Evolutionary conservation across 345 rosid species (phyloP).

Genomic region (Citrus medica): DNA sequence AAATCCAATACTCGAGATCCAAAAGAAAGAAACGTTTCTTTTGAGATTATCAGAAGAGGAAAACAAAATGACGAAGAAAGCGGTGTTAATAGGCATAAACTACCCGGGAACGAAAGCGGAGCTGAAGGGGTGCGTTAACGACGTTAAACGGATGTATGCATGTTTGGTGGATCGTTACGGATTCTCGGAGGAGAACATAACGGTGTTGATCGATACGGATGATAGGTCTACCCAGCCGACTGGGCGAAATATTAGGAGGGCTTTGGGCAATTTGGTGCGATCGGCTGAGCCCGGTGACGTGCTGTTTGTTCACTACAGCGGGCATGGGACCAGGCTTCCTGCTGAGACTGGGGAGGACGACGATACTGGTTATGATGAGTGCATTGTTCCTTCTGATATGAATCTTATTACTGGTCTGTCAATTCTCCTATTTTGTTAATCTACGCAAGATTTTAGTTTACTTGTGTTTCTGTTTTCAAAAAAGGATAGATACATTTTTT

Average conservation of each 20-base stretch:
- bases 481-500: too few relatives aligned
- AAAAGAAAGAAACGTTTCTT: not conserved
- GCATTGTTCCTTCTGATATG: constrained; percentile 96
- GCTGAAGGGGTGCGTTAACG: constrained; percentile 90
- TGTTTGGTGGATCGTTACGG: constrained; percentile 68
- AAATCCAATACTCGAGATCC: not conserved
- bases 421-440: not conserved
- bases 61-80: constrained; percentile 57
- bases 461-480: too few relatives aligned
- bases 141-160: constrained; percentile 57
- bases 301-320: constrained; percentile 85
- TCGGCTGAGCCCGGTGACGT: constrained; percentile 64
- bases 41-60: not conserved
- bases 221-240: constrained; percentile 62
- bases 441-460: too few relatives aligned
- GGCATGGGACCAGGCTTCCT: constrained; percentile 96
- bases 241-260: constrained; percentile 67
- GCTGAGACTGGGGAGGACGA: constrained; percentile 96
- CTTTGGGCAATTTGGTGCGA: constrained; percentile 47
- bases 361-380: constrained; percentile 92
- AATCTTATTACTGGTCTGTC: constrained; percentile 68
- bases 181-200: constrained; percentile 58
- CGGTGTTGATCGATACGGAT: constrained; percentile 69
- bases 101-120: constrained; percentile 87
- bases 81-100: constrained; percentile 78